Conservation (phyloP, 78 protist species). For the Monosiga brevicollis region DNA sequence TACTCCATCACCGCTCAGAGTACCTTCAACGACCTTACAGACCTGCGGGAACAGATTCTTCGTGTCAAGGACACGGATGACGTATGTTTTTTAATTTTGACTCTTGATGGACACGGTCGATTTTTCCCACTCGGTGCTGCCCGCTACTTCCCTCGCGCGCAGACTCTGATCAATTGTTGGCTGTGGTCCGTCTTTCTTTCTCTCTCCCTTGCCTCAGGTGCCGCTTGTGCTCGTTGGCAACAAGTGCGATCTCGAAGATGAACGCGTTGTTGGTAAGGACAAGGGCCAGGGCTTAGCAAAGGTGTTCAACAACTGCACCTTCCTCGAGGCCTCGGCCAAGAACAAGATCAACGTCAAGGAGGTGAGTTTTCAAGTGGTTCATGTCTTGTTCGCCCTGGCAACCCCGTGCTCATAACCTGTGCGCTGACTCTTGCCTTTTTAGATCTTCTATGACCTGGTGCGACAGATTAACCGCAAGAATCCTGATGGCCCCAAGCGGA, state of each 20-base stretch:
- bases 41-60: constrained; percentile 52
- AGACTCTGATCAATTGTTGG: no score
- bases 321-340: constrained; percentile 43
- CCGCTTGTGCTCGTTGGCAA: constrained; percentile 40
- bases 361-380: background rate
- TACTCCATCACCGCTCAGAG: constrained; percentile 56
- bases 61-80: constrained; percentile 41
- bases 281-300: constrained; percentile 44
- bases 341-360: constrained; percentile 17
- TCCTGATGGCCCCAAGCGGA: background rate
- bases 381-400: background rate
- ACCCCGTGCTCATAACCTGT: background rate
- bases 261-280: constrained; percentile 52
- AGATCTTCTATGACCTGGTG: constrained; percentile 21
- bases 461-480: constrained; percentile 21
- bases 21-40: constrained; percentile 52
- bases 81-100: background rate
- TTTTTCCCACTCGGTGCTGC: no score
- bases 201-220: no score
- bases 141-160: no score
- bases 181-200: no score
- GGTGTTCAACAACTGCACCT: constrained; percentile 11
- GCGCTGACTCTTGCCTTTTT: background rate
- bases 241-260: constrained; percentile 60
- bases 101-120: no score